These are phyloP conservation scores for Anisodus acutangulus DNA, from an alignment of 257 asterid genomes.

Conservation along the genomic window DNA sequence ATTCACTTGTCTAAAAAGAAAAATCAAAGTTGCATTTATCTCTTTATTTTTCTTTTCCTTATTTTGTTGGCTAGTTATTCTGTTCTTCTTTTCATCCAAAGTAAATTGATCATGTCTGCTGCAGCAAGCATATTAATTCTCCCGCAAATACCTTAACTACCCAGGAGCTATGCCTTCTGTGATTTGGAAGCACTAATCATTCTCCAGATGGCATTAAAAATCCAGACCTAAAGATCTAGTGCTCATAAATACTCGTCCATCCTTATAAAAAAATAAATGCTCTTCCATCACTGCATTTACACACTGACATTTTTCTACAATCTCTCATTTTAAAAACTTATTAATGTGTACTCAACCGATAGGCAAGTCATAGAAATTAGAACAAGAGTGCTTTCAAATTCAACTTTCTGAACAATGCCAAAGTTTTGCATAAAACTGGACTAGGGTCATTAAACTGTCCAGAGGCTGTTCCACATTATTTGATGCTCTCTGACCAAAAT, in stretches of 20 bases:
- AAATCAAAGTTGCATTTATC: background rate
- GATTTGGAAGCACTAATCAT: slow-evolving; percentile 2
- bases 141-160: background rate
- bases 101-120: background rate
- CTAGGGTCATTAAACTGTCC: background rate
- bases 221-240: background rate
- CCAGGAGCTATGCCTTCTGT: slow-evolving; percentile 7
- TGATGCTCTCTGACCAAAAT: slow-evolving; percentile 22
- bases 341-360: background rate
- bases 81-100: background rate
- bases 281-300: background rate
- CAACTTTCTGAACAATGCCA: background rate
- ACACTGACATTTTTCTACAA: background rate
- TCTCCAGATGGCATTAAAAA: background rate
- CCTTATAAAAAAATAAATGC: background rate
- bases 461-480: background rate
- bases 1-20: background rate
- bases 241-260: background rate
- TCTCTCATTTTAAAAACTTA: background rate
- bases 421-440: background rate
- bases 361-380: background rate
- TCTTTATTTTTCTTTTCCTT: background rate
- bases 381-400: background rate
- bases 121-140: background rate
- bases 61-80: background rate